phyloP scores from a whole-genome alignment of 106 monocot genomes.

The Dactylorhiza incarnata region DNA sequence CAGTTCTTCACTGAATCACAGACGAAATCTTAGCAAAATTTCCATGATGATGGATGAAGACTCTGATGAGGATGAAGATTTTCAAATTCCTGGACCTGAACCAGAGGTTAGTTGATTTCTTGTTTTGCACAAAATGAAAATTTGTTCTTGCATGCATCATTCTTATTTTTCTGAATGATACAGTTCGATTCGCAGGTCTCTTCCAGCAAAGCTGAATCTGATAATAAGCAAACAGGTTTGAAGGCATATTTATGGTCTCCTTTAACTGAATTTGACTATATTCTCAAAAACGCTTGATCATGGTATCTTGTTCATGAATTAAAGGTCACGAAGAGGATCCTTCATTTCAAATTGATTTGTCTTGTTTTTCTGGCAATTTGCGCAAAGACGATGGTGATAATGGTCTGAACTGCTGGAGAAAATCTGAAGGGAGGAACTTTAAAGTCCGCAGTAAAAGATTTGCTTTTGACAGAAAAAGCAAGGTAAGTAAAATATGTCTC shows the following conservation, averaged over 20 bases:
- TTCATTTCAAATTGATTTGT: slow-evolving; percentile 30
- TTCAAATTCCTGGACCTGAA: slow-evolving; percentile 31
- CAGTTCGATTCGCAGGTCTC: slow-evolving; percentile 12
- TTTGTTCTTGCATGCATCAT: neutral
- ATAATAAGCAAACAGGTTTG: slow-evolving; percentile 30
- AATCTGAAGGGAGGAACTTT: slow-evolving; percentile 52
- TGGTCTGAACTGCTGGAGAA: slow-evolving; percentile 48
- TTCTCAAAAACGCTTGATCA: neutral
- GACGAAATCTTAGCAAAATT: slow-evolving; percentile 16
- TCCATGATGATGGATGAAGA: slow-evolving; percentile 37
- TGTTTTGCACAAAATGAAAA: neutral
- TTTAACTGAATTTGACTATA: slow-evolving; percentile 1
- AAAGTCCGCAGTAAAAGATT: slow-evolving; percentile 56
- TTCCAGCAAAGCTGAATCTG: slow-evolving; percentile 21
- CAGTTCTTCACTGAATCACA: slow-evolving; percentile 23
- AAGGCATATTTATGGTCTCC: slow-evolving; percentile 6
- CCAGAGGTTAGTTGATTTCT: slow-evolving; percentile 20
- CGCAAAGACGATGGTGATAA: slow-evolving; percentile 38
- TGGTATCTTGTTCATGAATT: neutral
- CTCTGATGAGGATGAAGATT: slow-evolving; percentile 57
- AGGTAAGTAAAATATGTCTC: too few species aligned
- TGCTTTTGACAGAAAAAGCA: slow-evolving; percentile 28
- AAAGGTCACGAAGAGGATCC: slow-evolving; percentile 25
- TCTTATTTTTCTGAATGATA: slow-evolving; percentile 8
- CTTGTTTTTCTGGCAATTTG: slow-evolving; percentile 47